Base-by-base conservation (phyloP, 2,329 filamentous ascomycete genomes). In the Paraconiothyrium sp. region DNA sequence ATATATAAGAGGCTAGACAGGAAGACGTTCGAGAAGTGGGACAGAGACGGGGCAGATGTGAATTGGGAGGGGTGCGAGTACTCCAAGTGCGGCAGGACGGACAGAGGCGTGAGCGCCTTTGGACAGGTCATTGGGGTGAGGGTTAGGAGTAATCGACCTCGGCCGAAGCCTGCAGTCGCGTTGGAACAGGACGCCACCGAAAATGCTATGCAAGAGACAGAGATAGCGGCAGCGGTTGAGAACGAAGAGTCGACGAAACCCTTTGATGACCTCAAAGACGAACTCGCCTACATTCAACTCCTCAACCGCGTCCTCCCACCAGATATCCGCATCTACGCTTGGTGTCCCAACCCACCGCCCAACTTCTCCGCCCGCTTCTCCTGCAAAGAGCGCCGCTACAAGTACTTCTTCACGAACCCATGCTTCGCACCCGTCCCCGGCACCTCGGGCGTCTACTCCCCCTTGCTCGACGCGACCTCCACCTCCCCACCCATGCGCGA, bases 321-420 rank as follows among this genome's bases (percentile, higher is more conserved):
- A 27, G 94, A 97, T 76, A 98, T 99, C 72, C 88, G 93, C 63
- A 84, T 97, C 61, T 85, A 98, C 39, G 95, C 95, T 3, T 99
- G 95, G 95, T 97, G 94, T 75, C 93, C 94, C 0, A 84, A 88
- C 34, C 92, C 91, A 16, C 92, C 94, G 0, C 80, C 86, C 9
- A 87, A 87, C 63, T 99, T 99, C 78, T 93, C 92, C 37, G 95
- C 95, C 4, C 89, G 95, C 44, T 97, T 97, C 84, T 93, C 92
- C 57, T 99, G 95, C 80, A 88, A 90, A 64, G 93, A 97, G 80
- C 87, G 95, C 24, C 90, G 92, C 67, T 99, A 99, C 82, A 89
- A 92, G 60, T 99, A 99, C 80, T 98, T 97, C 83, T 99, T 99
- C 82, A 98, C 95, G 0, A 93, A 97, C 76, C 95, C 95, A 0